A percentile compares a stretch with the other conserved stretches of the same genome.
Conservation (phyloP, 352 stramenopile genomes). For the Pythium brassicae region DNA sequence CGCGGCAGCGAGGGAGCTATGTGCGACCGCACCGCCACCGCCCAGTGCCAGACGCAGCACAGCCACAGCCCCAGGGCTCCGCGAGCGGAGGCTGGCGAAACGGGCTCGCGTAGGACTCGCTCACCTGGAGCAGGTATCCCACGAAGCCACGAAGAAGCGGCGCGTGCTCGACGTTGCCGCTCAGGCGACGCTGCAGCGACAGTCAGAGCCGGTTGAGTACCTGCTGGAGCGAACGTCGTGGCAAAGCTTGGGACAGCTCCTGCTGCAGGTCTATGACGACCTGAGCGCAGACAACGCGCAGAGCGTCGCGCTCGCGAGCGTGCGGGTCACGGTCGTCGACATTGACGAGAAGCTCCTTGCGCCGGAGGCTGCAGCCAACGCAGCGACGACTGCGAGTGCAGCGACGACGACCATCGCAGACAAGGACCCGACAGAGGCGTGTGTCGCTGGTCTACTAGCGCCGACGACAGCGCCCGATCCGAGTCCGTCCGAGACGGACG, state of each 20-base stretch:
- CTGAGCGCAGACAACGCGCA: slow-evolving; percentile 22
- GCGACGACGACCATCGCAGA: background rate
- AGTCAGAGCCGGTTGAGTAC: slow-evolving; percentile 25
- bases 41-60: background rate
- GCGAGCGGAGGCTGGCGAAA: slow-evolving; percentile 13
- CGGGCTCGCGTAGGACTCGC: slow-evolving; percentile 9
- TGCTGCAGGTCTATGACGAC: slow-evolving; percentile 66
- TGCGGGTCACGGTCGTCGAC: slow-evolving; percentile 23
- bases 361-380: background rate
- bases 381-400: background rate
- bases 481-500: background rate
- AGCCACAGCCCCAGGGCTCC: background rate
- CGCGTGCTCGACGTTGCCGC: slow-evolving; percentile 19
- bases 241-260: slow-evolving; percentile 44
- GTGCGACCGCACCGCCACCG: too few relatives aligned
- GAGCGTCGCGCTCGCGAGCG: slow-evolving; percentile 14
- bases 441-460: background rate
- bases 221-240: slow-evolving; percentile 41
- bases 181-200: slow-evolving; percentile 13
- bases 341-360: slow-evolving; percentile 7
- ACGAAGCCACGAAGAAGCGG: slow-evolving; percentile 24
- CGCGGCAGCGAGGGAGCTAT: background rate
- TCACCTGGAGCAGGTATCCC: slow-evolving; percentile 6
- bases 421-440: background rate
- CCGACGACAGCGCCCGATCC: background rate